Evolutionary conservation across 345 rosid species (phyloP).

Genomic region (Syzygium grande): DNA sequence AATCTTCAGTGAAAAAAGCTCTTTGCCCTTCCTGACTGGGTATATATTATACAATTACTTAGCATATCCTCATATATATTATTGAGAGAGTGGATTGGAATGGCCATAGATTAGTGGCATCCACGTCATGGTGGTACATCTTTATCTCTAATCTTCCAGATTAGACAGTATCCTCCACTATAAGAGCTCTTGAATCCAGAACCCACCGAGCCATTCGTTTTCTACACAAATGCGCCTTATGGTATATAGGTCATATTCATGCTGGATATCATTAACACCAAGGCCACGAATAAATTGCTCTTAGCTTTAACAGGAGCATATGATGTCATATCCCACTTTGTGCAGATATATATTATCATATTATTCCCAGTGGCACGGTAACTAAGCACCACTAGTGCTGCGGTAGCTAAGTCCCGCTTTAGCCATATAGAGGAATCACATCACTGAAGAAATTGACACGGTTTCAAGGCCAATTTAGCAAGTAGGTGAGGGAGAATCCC

Average conservation of each 20-base stretch:
- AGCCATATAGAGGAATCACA: background rate
- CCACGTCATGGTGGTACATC: constrained; percentile 32
- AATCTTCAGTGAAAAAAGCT: background rate
- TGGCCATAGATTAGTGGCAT: constrained; percentile 52
- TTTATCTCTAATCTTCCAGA: background rate
- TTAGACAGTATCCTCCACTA: background rate
- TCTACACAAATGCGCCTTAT: background rate
- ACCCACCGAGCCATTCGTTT: background rate
- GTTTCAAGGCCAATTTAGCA: background rate
- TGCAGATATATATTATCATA: constrained; percentile 9
- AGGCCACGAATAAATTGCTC: background rate
- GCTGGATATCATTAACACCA: background rate
- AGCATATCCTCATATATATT: background rate
- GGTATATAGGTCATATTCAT: background rate
- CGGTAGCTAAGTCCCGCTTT: background rate
- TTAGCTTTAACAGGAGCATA: constrained; percentile 6
- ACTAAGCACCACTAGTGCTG: background rate
- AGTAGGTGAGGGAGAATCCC: background rate
- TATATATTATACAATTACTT: background rate
- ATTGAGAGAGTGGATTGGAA: constrained; percentile 26
- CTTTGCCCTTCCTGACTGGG: background rate
- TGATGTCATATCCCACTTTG: constrained; percentile 36
- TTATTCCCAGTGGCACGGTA: constrained; percentile 11
- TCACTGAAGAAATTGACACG: background rate
- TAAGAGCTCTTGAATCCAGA: constrained; percentile 9